These are phyloP conservation scores for Truncatella angustata DNA, from an alignment of 2,329 filamentous ascomycete species.

Conservation along the genomic window DNA sequence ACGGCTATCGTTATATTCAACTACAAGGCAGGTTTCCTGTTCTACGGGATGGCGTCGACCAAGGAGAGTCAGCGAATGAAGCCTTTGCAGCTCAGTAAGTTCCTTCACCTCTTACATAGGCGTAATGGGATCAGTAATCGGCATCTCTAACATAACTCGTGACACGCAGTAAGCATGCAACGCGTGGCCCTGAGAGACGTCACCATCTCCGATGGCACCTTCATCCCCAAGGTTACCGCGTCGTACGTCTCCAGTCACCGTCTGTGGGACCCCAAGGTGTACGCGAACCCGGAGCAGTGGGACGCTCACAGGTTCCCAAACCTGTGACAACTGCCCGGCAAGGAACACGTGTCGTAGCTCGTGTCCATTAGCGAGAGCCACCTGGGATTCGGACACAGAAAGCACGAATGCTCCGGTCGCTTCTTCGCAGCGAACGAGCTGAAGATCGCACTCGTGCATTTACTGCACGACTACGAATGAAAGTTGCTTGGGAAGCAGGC, in stretches of 20 bases:
- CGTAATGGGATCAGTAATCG: too few species aligned
- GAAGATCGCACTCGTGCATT: neutral
- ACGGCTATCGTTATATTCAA: too few species aligned
- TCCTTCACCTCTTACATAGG: too few species aligned
- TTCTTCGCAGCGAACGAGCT: conserved; percentile 7
- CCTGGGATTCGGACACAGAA: conserved; percentile 7
- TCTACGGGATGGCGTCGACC: too few species aligned
- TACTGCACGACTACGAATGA: conserved; percentile 4
- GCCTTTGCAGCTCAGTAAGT: too few species aligned
- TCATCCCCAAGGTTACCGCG: neutral
- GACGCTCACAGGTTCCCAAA: neutral
- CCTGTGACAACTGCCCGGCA: conserved; percentile 17
- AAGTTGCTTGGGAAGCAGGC: too few species aligned
- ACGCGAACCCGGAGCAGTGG: neutral
- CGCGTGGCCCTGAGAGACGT: neutral
- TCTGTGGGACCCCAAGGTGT: neutral
- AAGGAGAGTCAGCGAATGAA: too few species aligned
- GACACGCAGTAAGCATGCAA: too few species aligned
- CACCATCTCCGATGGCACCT: neutral
- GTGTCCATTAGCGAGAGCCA: conserved; percentile 32
- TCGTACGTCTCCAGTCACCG: neutral
- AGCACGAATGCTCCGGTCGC: conserved; percentile 2
- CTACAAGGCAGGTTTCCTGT: too few species aligned
- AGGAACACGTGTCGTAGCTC: conserved; percentile 32
- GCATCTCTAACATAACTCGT: too few species aligned